These are phyloP conservation scores for Oryza australiensis DNA, from an alignment of 176 grass and related monocot species.

Conservation along the genomic window DNA sequence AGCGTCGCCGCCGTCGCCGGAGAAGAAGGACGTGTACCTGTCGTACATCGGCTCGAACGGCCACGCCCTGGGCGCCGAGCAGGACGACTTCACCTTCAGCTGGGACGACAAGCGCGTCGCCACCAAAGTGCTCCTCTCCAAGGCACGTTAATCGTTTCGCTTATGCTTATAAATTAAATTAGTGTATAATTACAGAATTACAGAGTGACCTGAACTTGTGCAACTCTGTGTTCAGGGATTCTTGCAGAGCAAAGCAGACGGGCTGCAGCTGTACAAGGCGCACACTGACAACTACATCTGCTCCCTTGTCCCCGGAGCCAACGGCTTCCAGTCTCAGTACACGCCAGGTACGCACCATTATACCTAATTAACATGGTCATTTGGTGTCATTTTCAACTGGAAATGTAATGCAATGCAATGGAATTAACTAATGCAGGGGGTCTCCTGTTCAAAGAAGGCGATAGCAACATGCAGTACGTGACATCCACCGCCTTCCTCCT, in stretches of 20 bases:
- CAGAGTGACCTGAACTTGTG: not conserved
- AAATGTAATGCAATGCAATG: no score
- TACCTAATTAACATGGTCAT: no score
- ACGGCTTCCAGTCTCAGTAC: constrained; percentile 65
- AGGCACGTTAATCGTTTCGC: not conserved
- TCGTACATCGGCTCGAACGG: constrained; percentile 78
- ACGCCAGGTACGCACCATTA: constrained; percentile 34
- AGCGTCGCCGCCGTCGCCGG: constrained; percentile 37
- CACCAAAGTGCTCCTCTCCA: constrained; percentile 74
- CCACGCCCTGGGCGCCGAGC: constrained; percentile 48
- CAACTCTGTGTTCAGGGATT: constrained; percentile 37
- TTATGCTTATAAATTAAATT: no score
- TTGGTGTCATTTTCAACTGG: no score
- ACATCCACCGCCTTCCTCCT: constrained; percentile 77
- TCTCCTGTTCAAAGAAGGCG: constrained; percentile 61
- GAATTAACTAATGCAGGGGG: constrained; percentile 29
- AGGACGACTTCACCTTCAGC: constrained; percentile 80
- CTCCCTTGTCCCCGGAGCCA: constrained; percentile 58
- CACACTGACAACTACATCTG: constrained; percentile 78
- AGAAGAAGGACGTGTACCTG: constrained; percentile 43
- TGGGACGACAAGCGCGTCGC: constrained; percentile 82
- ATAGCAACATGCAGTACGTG: constrained; percentile 92
- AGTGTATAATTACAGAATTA: no score
- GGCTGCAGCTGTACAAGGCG: constrained; percentile 60
- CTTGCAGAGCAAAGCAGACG: constrained; percentile 37